A percentile compares a stretch with the other conserved stretches of the same genome.
These are phyloP conservation scores for Claviceps sp. DNA, from an alignment of 2,329 filamentous ascomycete species.

Conservation along the genomic window DNA sequence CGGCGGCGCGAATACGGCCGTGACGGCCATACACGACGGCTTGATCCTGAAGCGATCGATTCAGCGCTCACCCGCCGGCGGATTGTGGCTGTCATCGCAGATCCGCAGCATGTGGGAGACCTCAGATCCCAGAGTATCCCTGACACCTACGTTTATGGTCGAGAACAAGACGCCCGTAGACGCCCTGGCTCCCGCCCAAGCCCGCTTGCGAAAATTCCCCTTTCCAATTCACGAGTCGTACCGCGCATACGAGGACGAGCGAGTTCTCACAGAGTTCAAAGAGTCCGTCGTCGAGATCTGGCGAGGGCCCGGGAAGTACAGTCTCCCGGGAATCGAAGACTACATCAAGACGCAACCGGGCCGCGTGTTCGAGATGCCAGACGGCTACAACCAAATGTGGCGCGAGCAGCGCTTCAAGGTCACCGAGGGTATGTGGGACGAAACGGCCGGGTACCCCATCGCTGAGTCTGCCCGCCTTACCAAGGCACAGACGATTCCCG, in stretches of 20 bases:
- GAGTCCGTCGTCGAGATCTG: constrained; percentile 93
- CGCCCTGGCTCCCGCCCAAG: constrained; percentile 66
- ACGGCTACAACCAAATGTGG: constrained; percentile 94
- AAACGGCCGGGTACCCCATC: constrained; percentile 53
- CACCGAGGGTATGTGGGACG: constrained; percentile 84
- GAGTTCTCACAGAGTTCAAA: constrained; percentile 90
- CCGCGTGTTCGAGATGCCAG: constrained; percentile 90
- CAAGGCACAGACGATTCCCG: constrained; percentile 68
- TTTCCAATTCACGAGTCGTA: constrained; percentile 54
- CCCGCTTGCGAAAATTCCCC: constrained; percentile 57
- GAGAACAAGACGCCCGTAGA: constrained; percentile 82
- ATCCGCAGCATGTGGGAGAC: constrained; percentile 67
- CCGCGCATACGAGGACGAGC: constrained; percentile 76
- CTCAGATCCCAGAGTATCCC: constrained; percentile 54
- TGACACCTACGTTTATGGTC: constrained; percentile 79
- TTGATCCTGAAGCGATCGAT: constrained; percentile 87
- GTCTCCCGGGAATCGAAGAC: constrained; percentile 59
- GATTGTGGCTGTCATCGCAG: constrained; percentile 82
- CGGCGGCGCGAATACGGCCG: constrained; percentile 74
- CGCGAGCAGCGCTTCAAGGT: constrained; percentile 75
- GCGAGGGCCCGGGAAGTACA: constrained; percentile 62
- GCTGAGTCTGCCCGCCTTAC: constrained; percentile 35
- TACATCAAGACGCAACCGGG: constrained; percentile 59
- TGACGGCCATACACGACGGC: constrained; percentile 87
- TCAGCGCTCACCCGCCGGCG: constrained; percentile 72